Percentiles rank a stretch among this genome's conserved stretches.
These are phyloP conservation scores for Candida mesenterica DNA, from an alignment of 1,139 yeast genomes.

Conservation along the genomic window DNA sequence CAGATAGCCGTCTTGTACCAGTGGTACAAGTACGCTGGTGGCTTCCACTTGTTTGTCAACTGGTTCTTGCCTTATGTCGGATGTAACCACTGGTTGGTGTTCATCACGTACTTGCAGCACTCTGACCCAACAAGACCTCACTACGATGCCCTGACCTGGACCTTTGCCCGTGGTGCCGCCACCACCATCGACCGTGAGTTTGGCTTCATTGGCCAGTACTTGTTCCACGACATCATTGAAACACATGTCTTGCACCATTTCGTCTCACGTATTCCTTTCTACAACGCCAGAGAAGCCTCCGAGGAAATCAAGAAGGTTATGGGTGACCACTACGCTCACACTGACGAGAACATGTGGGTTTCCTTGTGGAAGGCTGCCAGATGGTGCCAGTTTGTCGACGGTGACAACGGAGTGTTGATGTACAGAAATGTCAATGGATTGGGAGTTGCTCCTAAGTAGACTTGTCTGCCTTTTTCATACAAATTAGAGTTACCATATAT, in stretches of 20 bases:
- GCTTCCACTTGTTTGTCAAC: conserved; percentile 61
- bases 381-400: conserved; percentile 81
- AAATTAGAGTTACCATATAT: background rate
- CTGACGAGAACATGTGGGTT: conserved; percentile 70
- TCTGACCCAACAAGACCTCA: conserved; percentile 81
- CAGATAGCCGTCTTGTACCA: conserved; percentile 57
- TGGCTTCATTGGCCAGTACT: conserved; percentile 75
- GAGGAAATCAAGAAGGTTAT: conserved; percentile 76
- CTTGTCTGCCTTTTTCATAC: background rate
- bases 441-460: conserved; percentile 28
- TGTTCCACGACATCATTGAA: conserved; percentile 87
- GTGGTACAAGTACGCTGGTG: conserved; percentile 64
- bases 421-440: conserved; percentile 64
- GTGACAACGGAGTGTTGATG: conserved; percentile 75
- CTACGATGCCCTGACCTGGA: conserved; percentile 74
- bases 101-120: conserved; percentile 82
- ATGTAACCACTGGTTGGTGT: conserved; percentile 89
- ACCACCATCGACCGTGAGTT: conserved; percentile 83
- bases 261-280: conserved; percentile 82
- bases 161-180: conserved; percentile 85
- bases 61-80: conserved; percentile 78
- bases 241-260: conserved; percentile 88
- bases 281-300: conserved; percentile 79
- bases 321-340: conserved; percentile 73
- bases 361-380: conserved; percentile 71